Evolutionary conservation across 2,329 filamentous ascomycete species (phyloP).

Genomic region (Bipolaris zeicola): DNA sequence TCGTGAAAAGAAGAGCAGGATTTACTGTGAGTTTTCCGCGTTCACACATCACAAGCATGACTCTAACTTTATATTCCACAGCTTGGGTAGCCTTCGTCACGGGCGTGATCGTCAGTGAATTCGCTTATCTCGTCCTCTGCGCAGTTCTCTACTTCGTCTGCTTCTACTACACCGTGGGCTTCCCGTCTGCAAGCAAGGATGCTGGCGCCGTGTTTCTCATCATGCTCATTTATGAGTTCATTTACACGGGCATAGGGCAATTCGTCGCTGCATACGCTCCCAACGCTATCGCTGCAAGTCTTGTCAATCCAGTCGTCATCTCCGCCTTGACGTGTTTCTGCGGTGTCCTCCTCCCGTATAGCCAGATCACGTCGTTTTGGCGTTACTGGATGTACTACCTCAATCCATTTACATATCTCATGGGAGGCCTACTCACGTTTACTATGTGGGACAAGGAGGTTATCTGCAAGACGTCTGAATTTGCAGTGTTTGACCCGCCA

Average conservation of each 20-base stretch:
- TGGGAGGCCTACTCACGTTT: slow-evolving; percentile 47
- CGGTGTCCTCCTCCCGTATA: slow-evolving; percentile 66
- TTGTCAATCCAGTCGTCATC: slow-evolving; percentile 44
- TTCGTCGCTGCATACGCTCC: slow-evolving; percentile 55
- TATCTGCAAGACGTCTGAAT: slow-evolving; percentile 39
- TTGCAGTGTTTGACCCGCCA: slow-evolving; percentile 54
- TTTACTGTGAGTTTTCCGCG: slow-evolving; percentile 59
- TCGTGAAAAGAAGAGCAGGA: slow-evolving; percentile 65
- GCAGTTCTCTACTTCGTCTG: slow-evolving; percentile 66
- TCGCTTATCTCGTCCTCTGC: slow-evolving; percentile 66
- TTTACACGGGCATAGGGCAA: slow-evolving; percentile 58
- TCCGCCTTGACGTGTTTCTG: slow-evolving; percentile 24
- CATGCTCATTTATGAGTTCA: slow-evolving; percentile 52
- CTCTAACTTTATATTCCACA: neutral
- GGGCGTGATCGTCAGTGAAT: slow-evolving; percentile 70
- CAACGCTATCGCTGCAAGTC: slow-evolving; percentile 57
- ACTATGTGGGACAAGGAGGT: slow-evolving; percentile 49
- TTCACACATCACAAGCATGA: neutral
- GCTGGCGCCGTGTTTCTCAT: slow-evolving; percentile 55
- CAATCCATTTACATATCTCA: slow-evolving; percentile 36
- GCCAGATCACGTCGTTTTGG: slow-evolving; percentile 72
- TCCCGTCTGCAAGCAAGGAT: slow-evolving; percentile 50
- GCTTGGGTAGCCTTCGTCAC: slow-evolving; percentile 71
- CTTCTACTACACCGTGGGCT: slow-evolving; percentile 64
- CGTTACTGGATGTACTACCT: slow-evolving; percentile 37